Evolutionary conservation across 306 rosid genomes (phyloP).

Genomic region (Mimosa pudica): DNA sequence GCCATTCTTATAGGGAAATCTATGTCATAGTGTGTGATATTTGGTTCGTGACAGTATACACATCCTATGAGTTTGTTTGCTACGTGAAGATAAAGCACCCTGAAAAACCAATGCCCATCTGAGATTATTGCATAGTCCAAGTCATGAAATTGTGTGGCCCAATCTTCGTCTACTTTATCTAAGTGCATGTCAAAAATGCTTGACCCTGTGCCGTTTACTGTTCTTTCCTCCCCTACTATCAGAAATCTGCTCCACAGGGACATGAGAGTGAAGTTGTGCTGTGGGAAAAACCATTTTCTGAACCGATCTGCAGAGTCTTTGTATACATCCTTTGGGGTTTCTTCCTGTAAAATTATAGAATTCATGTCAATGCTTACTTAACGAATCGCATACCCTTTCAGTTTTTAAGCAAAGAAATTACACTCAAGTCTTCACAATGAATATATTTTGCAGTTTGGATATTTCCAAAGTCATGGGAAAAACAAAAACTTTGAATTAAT

Average conservation of each 20-base stretch:
- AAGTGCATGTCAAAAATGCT: conserved; percentile 60
- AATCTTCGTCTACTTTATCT: conserved; percentile 57
- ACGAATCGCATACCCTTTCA: conserved; percentile 43
- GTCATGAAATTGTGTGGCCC: conserved; percentile 54
- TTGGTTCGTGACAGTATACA: conserved; percentile 60
- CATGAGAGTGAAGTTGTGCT: conserved; percentile 59
- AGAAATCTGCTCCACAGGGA: conserved; percentile 77
- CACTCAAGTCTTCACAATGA: background rate
- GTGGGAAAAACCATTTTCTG: conserved; percentile 68
- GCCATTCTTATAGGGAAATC: conserved; percentile 55
- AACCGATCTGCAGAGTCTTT: conserved; percentile 77
- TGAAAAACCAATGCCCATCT: conserved; percentile 81
- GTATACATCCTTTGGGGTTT: conserved; percentile 61
- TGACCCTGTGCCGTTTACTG: conserved; percentile 63
- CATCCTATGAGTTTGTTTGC: conserved; percentile 50
- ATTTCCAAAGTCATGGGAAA: background rate
- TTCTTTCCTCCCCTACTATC: conserved; percentile 62
- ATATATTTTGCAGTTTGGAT: background rate
- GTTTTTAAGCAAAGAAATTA: conserved; percentile 43
- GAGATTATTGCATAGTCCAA: conserved; percentile 74
- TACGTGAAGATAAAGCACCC: conserved; percentile 55
- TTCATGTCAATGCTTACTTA: background rate
- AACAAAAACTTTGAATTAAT: background rate
- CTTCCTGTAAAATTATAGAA: conserved; percentile 54
- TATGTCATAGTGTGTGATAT: conserved; percentile 39